Conservation (phyloP, 805 yeast species). For the Schizosaccharomyces lindneri region DNA sequence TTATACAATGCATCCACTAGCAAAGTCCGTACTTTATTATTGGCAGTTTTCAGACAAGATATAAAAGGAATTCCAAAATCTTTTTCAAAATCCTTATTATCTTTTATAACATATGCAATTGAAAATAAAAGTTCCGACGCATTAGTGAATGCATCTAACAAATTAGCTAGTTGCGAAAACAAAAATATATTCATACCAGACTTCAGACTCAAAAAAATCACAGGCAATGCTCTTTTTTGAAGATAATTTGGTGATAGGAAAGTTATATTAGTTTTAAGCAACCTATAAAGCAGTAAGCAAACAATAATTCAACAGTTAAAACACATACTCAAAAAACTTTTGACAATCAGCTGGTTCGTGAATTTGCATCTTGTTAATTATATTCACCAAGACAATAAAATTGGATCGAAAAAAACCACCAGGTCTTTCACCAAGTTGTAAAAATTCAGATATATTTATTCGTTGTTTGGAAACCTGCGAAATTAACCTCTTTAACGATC, state of each 20-base stretch:
- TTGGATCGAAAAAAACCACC: neutral
- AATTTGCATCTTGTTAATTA: neutral
- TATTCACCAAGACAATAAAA: neutral
- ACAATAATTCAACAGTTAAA: too few species aligned
- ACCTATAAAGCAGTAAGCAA: too few species aligned
- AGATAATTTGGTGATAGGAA: too few species aligned
- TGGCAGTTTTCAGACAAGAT: neutral
- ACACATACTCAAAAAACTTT: too few species aligned
- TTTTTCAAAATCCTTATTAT: neutral
- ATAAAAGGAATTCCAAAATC: neutral
- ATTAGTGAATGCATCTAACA: neutral
- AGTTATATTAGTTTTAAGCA: too few species aligned
- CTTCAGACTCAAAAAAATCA: too few species aligned
- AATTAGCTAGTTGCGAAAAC: too few species aligned
- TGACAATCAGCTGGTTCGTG: neutral
- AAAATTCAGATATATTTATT: neutral
- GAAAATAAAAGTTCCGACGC: neutral
- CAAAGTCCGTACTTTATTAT: neutral
- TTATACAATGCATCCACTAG: neutral
- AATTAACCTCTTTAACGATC: neutral
- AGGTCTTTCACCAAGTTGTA: neutral
- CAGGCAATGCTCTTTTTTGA: too few species aligned
- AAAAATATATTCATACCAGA: too few species aligned
- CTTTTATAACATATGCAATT: neutral
- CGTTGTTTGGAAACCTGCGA: neutral